phyloP scores from a whole-genome alignment of 495 filamentous ascomycete species.

The Glonium stellatum region DNA sequence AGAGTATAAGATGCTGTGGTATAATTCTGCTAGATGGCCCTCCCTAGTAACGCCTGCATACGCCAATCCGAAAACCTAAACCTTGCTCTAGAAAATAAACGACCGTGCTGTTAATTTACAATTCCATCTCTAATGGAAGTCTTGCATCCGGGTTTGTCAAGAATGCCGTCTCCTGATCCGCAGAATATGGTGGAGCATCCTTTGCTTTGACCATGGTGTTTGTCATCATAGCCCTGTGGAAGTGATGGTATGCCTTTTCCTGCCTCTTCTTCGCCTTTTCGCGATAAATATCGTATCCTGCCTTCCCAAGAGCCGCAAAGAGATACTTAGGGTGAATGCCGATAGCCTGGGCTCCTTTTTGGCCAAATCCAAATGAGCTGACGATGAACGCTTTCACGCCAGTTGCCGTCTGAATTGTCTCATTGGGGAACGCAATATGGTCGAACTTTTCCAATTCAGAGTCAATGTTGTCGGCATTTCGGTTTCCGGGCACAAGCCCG shows the following conservation, averaged over 20 bases:
- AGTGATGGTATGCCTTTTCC: slow-evolving; percentile 92
- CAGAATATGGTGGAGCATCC: slow-evolving; percentile 74
- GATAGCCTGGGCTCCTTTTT: slow-evolving; percentile 94
- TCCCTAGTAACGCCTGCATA: too few species aligned
- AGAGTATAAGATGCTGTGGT: too few species aligned
- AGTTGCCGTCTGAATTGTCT: slow-evolving; percentile 78
- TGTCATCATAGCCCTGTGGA: slow-evolving; percentile 90
- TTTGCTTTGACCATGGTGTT: slow-evolving; percentile 93
- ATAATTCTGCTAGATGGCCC: too few species aligned
- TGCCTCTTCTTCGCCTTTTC: slow-evolving; percentile 78
- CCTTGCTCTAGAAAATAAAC: slow-evolving; percentile 2
- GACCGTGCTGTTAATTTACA: neutral
- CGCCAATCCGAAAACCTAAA: neutral
- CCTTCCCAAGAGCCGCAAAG: slow-evolving; percentile 76
- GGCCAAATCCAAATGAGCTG: slow-evolving; percentile 95
- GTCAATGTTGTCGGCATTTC: slow-evolving; percentile 94
- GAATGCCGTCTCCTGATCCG: slow-evolving; percentile 69
- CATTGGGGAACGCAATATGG: slow-evolving; percentile 89
- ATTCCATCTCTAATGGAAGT: slow-evolving; percentile 7
- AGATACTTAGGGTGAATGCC: slow-evolving; percentile 91
- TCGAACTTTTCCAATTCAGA: slow-evolving; percentile 90
- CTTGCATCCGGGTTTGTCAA: slow-evolving; percentile 80
- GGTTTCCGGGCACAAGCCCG: slow-evolving; percentile 88
- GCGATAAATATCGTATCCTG: slow-evolving; percentile 71
- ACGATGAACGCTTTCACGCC: slow-evolving; percentile 95